A percentile compares a stretch with the other conserved stretches of the same genome.
Evolutionary conservation across 1,284 basidiomycete species (phyloP).

Genomic region (Albatrellus sp.): DNA sequence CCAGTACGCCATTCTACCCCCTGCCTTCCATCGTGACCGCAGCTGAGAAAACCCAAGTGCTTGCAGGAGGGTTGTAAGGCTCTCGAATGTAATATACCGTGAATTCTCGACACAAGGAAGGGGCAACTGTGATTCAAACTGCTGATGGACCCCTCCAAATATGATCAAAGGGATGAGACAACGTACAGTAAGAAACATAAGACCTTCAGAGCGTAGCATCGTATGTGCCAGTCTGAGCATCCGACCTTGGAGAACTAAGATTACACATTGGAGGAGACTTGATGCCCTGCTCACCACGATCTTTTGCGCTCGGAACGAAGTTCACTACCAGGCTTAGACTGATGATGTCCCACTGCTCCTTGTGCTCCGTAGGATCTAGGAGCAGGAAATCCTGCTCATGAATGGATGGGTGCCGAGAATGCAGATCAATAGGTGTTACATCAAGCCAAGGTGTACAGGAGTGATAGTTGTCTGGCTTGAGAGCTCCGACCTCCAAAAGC

Average conservation of each 20-base stretch:
- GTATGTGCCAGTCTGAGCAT: conserved; percentile 60
- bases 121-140: conserved; percentile 42
- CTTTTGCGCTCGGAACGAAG: conserved; percentile 66
- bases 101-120: conserved; percentile 76
- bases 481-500: conserved; percentile 76
- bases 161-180: not conserved
- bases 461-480: conserved; percentile 71
- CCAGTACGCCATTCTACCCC: conserved; percentile 71
- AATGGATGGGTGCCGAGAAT: conserved; percentile 69
- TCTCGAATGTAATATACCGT: conserved; percentile 57
- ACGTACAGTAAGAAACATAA: conserved; percentile 63
- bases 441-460: conserved; percentile 59
- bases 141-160: conserved; percentile 1
- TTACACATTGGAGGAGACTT: not conserved
- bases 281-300: conserved; percentile 46
- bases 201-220: conserved; percentile 41
- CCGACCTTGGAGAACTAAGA: conserved; percentile 34
- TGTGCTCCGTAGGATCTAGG: conserved; percentile 36
- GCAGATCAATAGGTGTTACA: conserved; percentile 66
- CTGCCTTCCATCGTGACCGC: conserved; percentile 45
- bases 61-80: conserved; percentile 45
- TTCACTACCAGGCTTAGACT: conserved; percentile 82
- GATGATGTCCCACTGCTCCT: conserved; percentile 58
- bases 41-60: conserved; percentile 53
- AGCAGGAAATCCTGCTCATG: conserved; percentile 71